Percentiles rank a stretch among this genome's conserved stretches.
Conservation (phyloP, 2,329 filamentous ascomycete species). For the Diaporthe sp. region DNA sequence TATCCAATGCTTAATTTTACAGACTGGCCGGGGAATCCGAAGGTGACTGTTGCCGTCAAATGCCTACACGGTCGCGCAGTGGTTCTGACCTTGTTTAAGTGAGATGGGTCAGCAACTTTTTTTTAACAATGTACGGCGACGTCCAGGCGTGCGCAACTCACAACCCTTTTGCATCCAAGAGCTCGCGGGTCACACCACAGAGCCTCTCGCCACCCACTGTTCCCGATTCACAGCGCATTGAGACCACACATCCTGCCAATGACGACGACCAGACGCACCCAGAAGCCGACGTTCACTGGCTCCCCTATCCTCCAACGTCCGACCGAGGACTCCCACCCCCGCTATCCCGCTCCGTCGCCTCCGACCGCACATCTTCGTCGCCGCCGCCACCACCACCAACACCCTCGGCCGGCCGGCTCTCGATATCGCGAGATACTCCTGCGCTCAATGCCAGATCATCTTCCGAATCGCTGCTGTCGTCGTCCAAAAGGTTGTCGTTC, state of each 20-base stretch:
- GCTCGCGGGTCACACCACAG: neutral
- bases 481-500: conserved; percentile 17
- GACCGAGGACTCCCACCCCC: neutral
- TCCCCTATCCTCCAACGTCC: neutral
- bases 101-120: neutral
- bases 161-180: neutral
- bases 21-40: neutral
- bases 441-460: neutral
- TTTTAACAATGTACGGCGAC: neutral
- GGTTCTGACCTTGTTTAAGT: neutral
- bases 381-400: neutral
- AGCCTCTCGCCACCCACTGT: no score
- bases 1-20: neutral
- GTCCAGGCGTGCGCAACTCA: neutral
- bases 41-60: neutral
- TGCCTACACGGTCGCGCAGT: neutral
- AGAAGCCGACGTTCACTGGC: neutral
- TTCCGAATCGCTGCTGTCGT: neutral
- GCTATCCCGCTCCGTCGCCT: conserved; percentile 17
- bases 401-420: neutral
- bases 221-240: neutral
- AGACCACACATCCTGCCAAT: no score
- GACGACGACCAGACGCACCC: neutral
- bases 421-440: neutral
- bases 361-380: neutral